phyloP scores from a whole-genome alignment of 345 rosid species.

The Populus deltoides region DNA sequence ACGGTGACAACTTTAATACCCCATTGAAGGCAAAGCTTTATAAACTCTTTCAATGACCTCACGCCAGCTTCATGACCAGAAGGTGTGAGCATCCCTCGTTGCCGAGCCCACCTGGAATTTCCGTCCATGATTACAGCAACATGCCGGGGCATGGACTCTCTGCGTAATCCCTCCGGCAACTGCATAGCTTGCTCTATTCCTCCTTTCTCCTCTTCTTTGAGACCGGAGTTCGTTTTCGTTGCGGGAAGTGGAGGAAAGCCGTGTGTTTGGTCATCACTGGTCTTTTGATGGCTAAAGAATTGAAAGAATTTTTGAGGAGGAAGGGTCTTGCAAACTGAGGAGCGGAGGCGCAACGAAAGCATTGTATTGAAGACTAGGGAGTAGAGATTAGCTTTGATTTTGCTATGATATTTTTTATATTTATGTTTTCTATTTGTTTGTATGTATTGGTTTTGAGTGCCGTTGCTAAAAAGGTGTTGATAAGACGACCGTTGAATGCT shows the following conservation, averaged over 20 bases:
- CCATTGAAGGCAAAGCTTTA: constrained; percentile 53
- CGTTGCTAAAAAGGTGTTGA: too few relatives aligned
- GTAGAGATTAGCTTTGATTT: too few relatives aligned
- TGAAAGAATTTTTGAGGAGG: too few relatives aligned
- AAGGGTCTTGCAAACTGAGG: too few relatives aligned
- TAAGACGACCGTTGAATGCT: too few relatives aligned
- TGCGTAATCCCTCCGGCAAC: constrained; percentile 48
- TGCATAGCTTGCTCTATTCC: constrained; percentile 24
- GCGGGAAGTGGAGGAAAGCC: background rate
- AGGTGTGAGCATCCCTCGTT: constrained; percentile 44
- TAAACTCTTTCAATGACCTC: constrained; percentile 47
- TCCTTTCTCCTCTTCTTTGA: constrained; percentile 1
- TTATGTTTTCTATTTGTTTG: too few relatives aligned
- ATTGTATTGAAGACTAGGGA: too few relatives aligned
- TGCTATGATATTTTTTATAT: too few relatives aligned
- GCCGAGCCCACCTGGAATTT: constrained; percentile 68
- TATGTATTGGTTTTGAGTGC: too few relatives aligned
- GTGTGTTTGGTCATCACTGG: background rate
- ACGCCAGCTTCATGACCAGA: constrained; percentile 73
- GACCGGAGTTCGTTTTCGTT: background rate
- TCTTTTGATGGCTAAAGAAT: too few relatives aligned
- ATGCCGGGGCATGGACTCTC: constrained; percentile 63
- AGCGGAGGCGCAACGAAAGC: too few relatives aligned
- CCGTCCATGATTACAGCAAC: constrained; percentile 89
- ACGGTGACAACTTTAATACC: constrained; percentile 69